A percentile compares a stretch with the other conserved stretches of the same genome.
Conservation (phyloP, 192 early-diverging fungal genomes). For the Mortierella hygrophila region DNA sequence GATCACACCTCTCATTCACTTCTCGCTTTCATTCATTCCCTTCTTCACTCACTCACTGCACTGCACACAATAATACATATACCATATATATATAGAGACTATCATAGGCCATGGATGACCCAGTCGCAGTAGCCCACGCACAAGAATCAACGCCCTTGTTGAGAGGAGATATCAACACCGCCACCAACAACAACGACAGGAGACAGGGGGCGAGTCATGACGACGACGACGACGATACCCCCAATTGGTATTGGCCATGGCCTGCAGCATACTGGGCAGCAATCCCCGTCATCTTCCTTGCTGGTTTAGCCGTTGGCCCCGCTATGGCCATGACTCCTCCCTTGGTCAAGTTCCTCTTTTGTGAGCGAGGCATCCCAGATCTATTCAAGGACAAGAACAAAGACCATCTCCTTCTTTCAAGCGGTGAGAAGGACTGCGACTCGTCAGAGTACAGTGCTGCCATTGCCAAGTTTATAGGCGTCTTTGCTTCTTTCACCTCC, state of each 20-base stretch:
- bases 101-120: neutral
- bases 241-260: constrained; percentile 49
- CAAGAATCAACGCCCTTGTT: neutral
- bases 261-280: constrained; percentile 31
- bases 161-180: neutral
- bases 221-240: neutral
- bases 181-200: too few relatives aligned
- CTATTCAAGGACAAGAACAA: constrained; percentile 21
- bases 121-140: neutral
- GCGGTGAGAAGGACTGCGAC: constrained; percentile 12
- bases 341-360: constrained; percentile 31
- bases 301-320: constrained; percentile 21
- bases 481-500: constrained; percentile 6
- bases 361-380: constrained; percentile 42
- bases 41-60: neutral
- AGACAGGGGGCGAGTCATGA: neutral
- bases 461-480: constrained; percentile 40
- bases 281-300: constrained; percentile 39
- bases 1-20: neutral
- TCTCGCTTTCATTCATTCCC: neutral
- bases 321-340: neutral
- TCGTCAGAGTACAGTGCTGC: constrained; percentile 50
- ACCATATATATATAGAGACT: too few relatives aligned
- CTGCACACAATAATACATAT: neutral
- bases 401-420: neutral